These are phyloP conservation scores for Colletotrichum paranaense DNA, from an alignment of 2,329 filamentous ascomycete species.

Conservation along the genomic window DNA sequence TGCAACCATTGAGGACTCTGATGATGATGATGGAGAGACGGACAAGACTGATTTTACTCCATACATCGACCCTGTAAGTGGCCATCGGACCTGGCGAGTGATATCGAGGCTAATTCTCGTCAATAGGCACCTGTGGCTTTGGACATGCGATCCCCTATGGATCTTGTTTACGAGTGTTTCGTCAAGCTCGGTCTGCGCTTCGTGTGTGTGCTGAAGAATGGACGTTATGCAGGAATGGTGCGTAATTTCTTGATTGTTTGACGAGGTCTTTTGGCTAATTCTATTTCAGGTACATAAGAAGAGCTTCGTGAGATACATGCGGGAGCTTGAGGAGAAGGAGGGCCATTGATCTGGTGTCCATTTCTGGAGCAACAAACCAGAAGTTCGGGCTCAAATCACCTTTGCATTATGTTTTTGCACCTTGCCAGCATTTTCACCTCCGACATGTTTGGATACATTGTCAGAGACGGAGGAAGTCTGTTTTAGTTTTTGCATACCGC, in stretches of 20 bases:
- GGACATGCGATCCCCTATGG: slow-evolving; percentile 90
- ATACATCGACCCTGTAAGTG: slow-evolving; percentile 85
- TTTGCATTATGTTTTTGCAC: not conserved
- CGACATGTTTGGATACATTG: not conserved
- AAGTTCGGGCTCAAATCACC: not conserved
- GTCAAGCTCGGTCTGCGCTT: slow-evolving; percentile 93
- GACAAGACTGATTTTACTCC: slow-evolving; percentile 88
- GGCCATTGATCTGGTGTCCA: not conserved
- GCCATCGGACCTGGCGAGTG: not conserved
- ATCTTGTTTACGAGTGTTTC: slow-evolving; percentile 96
- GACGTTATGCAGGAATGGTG: slow-evolving; percentile 89
- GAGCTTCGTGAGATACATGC: slow-evolving; percentile 93
- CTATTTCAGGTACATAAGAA: slow-evolving; percentile 85
- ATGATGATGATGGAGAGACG: slow-evolving; percentile 62
- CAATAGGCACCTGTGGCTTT: slow-evolving; percentile 82
- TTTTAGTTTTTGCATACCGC: not conserved
- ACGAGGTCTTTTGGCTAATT: slow-evolving; percentile 19
- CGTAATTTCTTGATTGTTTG: slow-evolving; percentile 44
- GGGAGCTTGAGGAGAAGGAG: slow-evolving; percentile 76
- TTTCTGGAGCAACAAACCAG: not conserved
- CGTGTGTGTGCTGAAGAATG: slow-evolving; percentile 88
- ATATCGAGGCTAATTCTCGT: not conserved
- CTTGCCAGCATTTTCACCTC: not conserved
- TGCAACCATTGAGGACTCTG: slow-evolving; percentile 71
- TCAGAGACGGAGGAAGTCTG: not conserved